These are phyloP conservation scores for Colletotrichum shisoi DNA, from an alignment of 2,329 filamentous ascomycete species.

Conservation along the genomic window DNA sequence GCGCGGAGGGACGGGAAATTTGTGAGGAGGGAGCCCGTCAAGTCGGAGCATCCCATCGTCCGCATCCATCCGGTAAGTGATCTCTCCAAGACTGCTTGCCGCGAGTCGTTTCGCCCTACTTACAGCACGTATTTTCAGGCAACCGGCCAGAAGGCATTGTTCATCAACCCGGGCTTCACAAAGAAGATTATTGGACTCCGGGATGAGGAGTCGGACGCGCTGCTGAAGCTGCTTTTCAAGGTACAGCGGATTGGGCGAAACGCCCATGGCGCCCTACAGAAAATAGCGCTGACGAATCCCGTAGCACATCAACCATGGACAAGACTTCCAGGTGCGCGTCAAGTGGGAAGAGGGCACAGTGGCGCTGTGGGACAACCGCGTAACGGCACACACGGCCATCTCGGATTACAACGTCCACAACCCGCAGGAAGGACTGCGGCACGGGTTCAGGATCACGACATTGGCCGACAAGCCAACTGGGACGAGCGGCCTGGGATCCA, in stretches of 20 bases:
- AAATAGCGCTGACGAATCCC: neutral
- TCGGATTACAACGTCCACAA: conserved; percentile 54
- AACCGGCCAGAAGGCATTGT: conserved; percentile 44
- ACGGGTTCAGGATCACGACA: conserved; percentile 54
- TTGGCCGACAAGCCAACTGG: conserved; percentile 51
- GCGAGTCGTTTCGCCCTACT: neutral
- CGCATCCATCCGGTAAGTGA: conserved; percentile 70
- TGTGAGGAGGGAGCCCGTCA: conserved; percentile 69
- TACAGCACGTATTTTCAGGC: neutral
- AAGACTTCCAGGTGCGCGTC: conserved; percentile 74
- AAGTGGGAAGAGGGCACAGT: conserved; percentile 71
- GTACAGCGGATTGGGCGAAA: conserved; percentile 34
- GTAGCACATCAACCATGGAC: conserved; percentile 58
- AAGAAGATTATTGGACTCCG: conserved; percentile 83
- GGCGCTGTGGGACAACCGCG: conserved; percentile 73
- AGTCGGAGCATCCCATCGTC: conserved; percentile 71
- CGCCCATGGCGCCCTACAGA: too few species aligned
- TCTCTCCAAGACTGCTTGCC: neutral
- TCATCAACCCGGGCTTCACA: conserved; percentile 61
- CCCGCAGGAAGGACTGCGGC: conserved; percentile 51
- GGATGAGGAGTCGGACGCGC: conserved; percentile 81
- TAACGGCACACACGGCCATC: conserved; percentile 56
- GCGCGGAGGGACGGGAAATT: conserved; percentile 47
- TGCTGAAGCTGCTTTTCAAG: conserved; percentile 74
- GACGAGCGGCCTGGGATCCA: conserved; percentile 49